Evolutionary conservation across 2,329 filamentous ascomycete species (phyloP), one percentile per base, ranked within the genome.

Genomic region (Dothiorella sarmentorum): DNA sequence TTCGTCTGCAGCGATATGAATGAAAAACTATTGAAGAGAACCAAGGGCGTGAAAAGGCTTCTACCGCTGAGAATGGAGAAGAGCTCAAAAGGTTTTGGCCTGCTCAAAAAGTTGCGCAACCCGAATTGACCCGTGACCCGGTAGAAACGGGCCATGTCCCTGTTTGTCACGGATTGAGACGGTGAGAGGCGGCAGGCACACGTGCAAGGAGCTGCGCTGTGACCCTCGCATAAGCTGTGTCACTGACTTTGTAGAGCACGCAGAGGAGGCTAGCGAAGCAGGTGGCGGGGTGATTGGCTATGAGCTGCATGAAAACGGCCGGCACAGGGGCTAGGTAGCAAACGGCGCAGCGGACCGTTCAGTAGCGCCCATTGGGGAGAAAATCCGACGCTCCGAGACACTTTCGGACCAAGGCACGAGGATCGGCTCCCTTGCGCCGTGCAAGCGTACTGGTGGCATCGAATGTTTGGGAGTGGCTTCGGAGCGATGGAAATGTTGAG

Each of bases 401-500:
- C 49, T 40, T 53, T 40, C 24, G 35, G 49, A 9, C 49, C 35
- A 42, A 40, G 49, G 49, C 35, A 40, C 18, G 49, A 53, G 35
- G 22, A 53, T 53, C 40, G 49, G 49, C 49, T 53, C 49, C 49
- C 22, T 53, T 29, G 49, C 29, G 35, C 49, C 49, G 49, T 53
- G 49, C 47, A 52, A 22, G 47, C 47, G 47, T n/a, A n/a, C n/a
- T n/a, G n/a, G 26, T 27, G 40, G 45, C 35, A 17, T 22, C 20
- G 9, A 40, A 15, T 35, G 2, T 20, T 24, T 37, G 35, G n/a
- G 15, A 10, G 49, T 10, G 17, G 15, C 15, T 52, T 17, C 10
- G 18, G 29, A 31, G n/a, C 26, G 27, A 33, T 18, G 49, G 40
- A 26, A 52, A 38, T 52, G 33, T 38, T 40, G 49, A 52, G 49